phyloP scores from a whole-genome alignment of 768 basidiomycete genomes.

The Pleurotus giganteus region DNA sequence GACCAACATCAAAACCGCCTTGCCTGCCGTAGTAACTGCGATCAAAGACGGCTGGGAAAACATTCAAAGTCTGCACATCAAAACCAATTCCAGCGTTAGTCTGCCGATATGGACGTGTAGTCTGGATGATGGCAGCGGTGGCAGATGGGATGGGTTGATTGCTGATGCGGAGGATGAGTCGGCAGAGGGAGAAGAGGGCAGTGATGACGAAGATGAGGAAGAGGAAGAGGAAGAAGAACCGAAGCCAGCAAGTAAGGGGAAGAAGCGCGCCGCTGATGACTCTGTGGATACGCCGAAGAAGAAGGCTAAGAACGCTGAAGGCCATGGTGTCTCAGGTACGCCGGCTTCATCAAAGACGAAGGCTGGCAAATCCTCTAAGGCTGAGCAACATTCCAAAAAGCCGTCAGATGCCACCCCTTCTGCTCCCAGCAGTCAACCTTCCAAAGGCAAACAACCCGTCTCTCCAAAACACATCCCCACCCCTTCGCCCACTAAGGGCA shows the following conservation, averaged over 20 bases:
- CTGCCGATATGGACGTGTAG: constrained; percentile 90
- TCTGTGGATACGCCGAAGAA: constrained; percentile 40
- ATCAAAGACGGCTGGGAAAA: constrained; percentile 89
- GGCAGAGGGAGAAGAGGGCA: constrained; percentile 22
- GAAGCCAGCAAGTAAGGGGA: constrained; percentile 13
- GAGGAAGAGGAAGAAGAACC: constrained; percentile 26
- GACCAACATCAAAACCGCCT: constrained; percentile 72
- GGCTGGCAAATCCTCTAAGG: background rate
- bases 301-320: constrained; percentile 34
- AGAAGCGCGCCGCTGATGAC: constrained; percentile 26
- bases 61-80: constrained; percentile 84
- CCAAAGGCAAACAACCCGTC: constrained; percentile 20
- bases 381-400: background rate
- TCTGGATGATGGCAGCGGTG: constrained; percentile 58
- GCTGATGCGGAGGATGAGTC: constrained; percentile 20
- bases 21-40: constrained; percentile 69
- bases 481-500: background rate
- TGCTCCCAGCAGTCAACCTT: background rate
- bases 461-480: constrained; percentile 10
- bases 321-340: constrained; percentile 13
- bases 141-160: constrained; percentile 56
- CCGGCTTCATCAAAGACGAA: constrained; percentile 7
- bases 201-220: constrained; percentile 22
- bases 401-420: background rate
- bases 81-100: constrained; percentile 79